Percentiles rank a stretch among this genome's conserved stretches.
Conservation (phyloP, 345 rosid genomes). For the Acer negundo region DNA sequence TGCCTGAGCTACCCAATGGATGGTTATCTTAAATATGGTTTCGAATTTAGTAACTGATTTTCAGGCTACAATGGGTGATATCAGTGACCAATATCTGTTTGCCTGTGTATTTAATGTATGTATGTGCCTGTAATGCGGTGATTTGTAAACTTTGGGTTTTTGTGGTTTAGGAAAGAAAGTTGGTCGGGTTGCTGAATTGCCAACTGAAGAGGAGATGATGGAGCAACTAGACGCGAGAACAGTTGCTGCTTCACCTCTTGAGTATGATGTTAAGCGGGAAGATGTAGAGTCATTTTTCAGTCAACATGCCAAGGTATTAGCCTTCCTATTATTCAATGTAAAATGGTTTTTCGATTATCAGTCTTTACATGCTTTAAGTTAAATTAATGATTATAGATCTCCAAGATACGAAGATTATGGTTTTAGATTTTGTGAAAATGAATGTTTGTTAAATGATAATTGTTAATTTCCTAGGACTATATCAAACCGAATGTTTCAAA, state of each 20-base stretch:
- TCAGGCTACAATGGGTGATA: not conserved
- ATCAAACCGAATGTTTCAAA: not conserved
- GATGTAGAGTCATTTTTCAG: slow-evolving; percentile 68
- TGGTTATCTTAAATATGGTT: not conserved
- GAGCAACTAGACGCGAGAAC: slow-evolving; percentile 79
- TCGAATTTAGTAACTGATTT: not conserved
- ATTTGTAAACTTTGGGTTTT: not conserved
- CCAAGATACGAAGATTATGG: not conserved
- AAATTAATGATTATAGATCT: not conserved
- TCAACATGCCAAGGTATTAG: slow-evolving; percentile 67
- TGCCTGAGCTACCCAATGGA: not conserved
- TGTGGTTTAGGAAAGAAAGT: slow-evolving; percentile 63
- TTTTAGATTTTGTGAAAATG: not conserved
- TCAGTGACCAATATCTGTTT: not conserved
- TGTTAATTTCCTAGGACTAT: not conserved
- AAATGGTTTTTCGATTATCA: not conserved
- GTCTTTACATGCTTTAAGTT: not conserved
- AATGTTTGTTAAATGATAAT: not conserved
- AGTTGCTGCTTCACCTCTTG: slow-evolving; percentile 71
- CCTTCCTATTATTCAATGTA: not conserved
- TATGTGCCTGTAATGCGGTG: not conserved
- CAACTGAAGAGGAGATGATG: slow-evolving; percentile 65
- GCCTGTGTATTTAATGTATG: not conserved
- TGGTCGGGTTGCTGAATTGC: slow-evolving; percentile 65
- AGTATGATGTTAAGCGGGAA: slow-evolving; percentile 65